Evolutionary conservation across 2,329 filamentous ascomycete species (phyloP).

Genomic region (Niveomyces coronatus): DNA sequence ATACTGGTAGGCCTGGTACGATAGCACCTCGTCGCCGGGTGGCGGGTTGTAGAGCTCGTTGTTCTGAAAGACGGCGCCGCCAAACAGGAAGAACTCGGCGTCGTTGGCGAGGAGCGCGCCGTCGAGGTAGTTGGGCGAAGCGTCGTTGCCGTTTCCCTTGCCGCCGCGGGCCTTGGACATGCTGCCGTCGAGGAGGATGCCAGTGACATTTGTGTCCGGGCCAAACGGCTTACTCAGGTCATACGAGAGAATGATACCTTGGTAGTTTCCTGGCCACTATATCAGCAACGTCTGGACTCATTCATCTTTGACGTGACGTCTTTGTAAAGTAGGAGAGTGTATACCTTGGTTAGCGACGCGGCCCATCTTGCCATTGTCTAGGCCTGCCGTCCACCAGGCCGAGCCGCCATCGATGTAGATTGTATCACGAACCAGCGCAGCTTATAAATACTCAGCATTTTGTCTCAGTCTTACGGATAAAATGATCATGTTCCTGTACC

Average conservation of each 20-base stretch:
- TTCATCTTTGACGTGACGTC: constrained; percentile 5
- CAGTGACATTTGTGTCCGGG: constrained; percentile 39
- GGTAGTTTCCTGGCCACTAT: constrained; percentile 43
- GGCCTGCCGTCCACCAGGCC: constrained; percentile 41
- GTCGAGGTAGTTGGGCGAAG: constrained; percentile 47
- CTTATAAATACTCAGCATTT: constrained; percentile 26
- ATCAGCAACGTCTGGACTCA: too few relatives aligned
- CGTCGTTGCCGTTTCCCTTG: constrained; percentile 39
- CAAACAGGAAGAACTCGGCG: constrained; percentile 52
- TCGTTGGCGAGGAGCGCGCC: constrained; percentile 58
- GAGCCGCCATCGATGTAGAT: constrained; percentile 56
- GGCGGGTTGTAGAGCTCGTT: constrained; percentile 29
- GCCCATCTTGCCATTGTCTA: constrained; percentile 32
- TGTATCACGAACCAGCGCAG: constrained; percentile 47
- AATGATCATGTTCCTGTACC: constrained; percentile 20
- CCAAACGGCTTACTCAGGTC: constrained; percentile 50
- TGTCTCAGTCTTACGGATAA: background rate
- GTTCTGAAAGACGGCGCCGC: constrained; percentile 36
- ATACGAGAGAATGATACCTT: constrained; percentile 44
- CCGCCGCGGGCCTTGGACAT: constrained; percentile 37
- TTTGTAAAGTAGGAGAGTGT: constrained; percentile 6
- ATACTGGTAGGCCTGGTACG: constrained; percentile 44
- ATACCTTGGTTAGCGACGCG: constrained; percentile 29
- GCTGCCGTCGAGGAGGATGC: constrained; percentile 32
- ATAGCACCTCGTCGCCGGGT: constrained; percentile 30